phyloP scores from a whole-genome alignment of 371 early-diverging fungal genomes.

The Actinomucor elegans region DNA sequence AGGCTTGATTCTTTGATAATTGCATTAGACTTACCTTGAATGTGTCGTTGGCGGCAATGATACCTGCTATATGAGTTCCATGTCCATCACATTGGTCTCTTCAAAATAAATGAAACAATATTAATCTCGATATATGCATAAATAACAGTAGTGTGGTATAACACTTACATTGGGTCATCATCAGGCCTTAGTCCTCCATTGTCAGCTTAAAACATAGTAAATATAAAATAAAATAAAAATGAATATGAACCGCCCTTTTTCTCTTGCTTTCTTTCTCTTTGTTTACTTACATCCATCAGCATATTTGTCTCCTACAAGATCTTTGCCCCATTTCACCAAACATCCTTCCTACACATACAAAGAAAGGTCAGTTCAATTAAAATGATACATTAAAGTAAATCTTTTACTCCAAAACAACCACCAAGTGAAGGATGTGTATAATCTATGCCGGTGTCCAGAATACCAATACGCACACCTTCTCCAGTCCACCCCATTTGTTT shows the following conservation, averaged over 20 bases:
- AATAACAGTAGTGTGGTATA: no score
- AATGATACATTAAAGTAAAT: no score
- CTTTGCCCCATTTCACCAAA: conserved; percentile 61
- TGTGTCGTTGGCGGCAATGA: conserved; percentile 50
- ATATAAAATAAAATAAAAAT: no score
- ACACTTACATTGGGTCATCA: conserved; percentile 27
- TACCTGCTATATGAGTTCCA: conserved; percentile 61
- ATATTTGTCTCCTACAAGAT: conserved; percentile 57
- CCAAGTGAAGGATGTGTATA: conserved; percentile 73
- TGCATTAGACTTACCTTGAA: conserved; percentile 15
- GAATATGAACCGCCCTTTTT: no score
- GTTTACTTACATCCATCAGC: no score
- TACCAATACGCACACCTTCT: conserved; percentile 13
- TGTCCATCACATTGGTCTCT: conserved; percentile 37
- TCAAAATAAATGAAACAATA: no score
- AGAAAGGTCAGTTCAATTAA: background rate
- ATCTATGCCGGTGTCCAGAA: conserved; percentile 47
- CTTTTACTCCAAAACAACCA: conserved; percentile 58
- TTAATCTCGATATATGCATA: no score
- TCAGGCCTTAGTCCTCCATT: conserved; percentile 21
- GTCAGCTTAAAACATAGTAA: no score
- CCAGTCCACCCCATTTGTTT: conserved; percentile 8
- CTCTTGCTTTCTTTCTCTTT: no score
- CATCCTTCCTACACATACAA: conserved; percentile 43
- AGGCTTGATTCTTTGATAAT: no score